phyloP scores from a whole-genome alignment of 179 eudicot genomes.

The Kewa caespitosa region DNA sequence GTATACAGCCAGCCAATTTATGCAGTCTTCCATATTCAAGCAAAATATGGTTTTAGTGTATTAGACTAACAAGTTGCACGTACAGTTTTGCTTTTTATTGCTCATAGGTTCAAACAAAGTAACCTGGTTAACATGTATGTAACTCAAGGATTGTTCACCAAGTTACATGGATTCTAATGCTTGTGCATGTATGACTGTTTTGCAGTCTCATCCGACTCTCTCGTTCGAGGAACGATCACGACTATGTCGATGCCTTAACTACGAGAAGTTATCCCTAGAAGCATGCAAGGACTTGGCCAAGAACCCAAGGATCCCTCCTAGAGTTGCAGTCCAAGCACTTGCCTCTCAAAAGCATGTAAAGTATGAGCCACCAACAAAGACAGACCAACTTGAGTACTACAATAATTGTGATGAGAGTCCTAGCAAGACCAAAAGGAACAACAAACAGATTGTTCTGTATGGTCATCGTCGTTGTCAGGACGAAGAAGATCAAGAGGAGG shows the following conservation, averaged over 20 bases:
- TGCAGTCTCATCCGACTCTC: conserved; percentile 70
- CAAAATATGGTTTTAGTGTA: no score
- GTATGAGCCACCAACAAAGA: conserved; percentile 27
- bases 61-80: no score
- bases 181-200: background rate
- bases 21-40: no score
- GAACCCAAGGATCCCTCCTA: conserved; percentile 80
- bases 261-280: conserved; percentile 66
- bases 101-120: no score
- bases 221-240: conserved; percentile 64
- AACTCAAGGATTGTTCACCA: no score
- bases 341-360: conserved; percentile 51
- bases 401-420: conserved; percentile 21
- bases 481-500: background rate
- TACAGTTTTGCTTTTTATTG: no score
- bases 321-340: conserved; percentile 83
- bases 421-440: conserved; percentile 3
- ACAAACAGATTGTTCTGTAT: conserved; percentile 18
- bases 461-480: background rate
- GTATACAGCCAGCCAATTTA: no score
- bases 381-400: conserved; percentile 29
- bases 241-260: conserved; percentile 70
- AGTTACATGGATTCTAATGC: background rate
- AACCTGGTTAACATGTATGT: no score
- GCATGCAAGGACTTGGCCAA: conserved; percentile 83